These are phyloP conservation scores for Apophysomyces variabilis DNA, from an alignment of 371 early-diverging fungal genomes.

Conservation along the genomic window DNA sequence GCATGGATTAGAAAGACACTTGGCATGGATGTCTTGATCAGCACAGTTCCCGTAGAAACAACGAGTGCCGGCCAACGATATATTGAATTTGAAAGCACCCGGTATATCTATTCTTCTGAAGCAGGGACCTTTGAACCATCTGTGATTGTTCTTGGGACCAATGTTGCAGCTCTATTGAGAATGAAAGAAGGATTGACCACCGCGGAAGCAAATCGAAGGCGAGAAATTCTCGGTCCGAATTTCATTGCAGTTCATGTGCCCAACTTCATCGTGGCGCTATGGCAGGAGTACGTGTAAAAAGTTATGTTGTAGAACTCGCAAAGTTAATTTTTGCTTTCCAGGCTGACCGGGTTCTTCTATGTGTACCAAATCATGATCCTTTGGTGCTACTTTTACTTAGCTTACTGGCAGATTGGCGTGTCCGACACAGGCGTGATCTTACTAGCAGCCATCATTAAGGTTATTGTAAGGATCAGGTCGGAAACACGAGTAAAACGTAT, in stretches of 20 bases:
- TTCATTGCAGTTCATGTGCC: constrained; percentile 64
- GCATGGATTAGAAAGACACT: constrained; percentile 10
- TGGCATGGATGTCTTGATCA: constrained; percentile 24
- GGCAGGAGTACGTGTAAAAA: constrained; percentile 49
- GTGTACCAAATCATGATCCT: constrained; percentile 76
- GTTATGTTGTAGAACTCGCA: background rate
- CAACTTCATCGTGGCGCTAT: constrained; percentile 50
- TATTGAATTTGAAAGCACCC: constrained; percentile 73
- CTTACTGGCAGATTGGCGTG: constrained; percentile 73
- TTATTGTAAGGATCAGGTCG: constrained; percentile 56
- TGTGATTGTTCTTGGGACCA: constrained; percentile 45
- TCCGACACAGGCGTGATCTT: constrained; percentile 70
- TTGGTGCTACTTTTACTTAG: constrained; percentile 70
- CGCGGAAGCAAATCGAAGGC: constrained; percentile 46
- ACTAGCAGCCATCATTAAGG: constrained; percentile 69
- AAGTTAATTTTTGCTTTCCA: constrained; percentile 14
- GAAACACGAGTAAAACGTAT: constrained; percentile 64
- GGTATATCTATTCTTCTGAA: constrained; percentile 58
- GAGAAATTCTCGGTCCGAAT: constrained; percentile 67
- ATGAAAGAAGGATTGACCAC: constrained; percentile 50
- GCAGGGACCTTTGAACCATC: constrained; percentile 50
- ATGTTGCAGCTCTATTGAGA: constrained; percentile 38
- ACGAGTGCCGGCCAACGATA: constrained; percentile 49
- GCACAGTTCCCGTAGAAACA: constrained; percentile 39
- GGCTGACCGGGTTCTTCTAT: constrained; percentile 71